Conservation (phyloP, 192 early-diverging fungal species). For the Coemansia sp. region DNA sequence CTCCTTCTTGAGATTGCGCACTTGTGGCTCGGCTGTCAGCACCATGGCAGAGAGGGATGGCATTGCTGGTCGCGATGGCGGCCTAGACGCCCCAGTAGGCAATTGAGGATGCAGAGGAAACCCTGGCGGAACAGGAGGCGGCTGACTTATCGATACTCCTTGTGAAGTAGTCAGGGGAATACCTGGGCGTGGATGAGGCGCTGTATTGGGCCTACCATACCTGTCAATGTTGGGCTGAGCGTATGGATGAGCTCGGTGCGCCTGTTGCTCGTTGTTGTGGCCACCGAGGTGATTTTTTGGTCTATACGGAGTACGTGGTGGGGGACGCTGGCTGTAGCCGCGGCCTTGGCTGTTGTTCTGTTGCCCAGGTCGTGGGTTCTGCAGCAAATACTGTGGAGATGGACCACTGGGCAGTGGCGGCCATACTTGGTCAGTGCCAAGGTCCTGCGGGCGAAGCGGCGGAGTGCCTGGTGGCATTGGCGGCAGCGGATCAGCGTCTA, state of each 20-base stretch:
- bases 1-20: slow-evolving; percentile 81
- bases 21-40: slow-evolving; percentile 72
- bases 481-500: slow-evolving; percentile 10
- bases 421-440: slow-evolving; percentile 25
- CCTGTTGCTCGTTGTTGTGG: not conserved
- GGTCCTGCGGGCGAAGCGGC: slow-evolving; percentile 24
- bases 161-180: not conserved
- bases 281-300: not conserved
- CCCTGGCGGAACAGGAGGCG: slow-evolving; percentile 4
- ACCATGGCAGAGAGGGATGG: slow-evolving; percentile 31
- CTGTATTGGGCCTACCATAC: not conserved
- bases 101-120: not conserved
- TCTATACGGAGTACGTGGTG: not conserved
- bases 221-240: not conserved
- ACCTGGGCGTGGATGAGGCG: not conserved
- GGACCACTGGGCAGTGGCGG: slow-evolving; percentile 45
- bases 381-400: slow-evolving; percentile 31
- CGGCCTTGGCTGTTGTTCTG: not conserved
- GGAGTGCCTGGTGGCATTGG: slow-evolving; percentile 49
- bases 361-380: not conserved
- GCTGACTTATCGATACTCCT: not conserved
- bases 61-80: slow-evolving; percentile 2
- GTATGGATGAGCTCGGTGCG: not conserved
- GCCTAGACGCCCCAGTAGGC: not conserved
- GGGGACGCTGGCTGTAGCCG: not conserved